A percentile compares a stretch with the other conserved stretches of the same genome.
Evolutionary conservation across 2,329 filamentous ascomycete species (phyloP).

Genomic region (Xylaria multiplex): DNA sequence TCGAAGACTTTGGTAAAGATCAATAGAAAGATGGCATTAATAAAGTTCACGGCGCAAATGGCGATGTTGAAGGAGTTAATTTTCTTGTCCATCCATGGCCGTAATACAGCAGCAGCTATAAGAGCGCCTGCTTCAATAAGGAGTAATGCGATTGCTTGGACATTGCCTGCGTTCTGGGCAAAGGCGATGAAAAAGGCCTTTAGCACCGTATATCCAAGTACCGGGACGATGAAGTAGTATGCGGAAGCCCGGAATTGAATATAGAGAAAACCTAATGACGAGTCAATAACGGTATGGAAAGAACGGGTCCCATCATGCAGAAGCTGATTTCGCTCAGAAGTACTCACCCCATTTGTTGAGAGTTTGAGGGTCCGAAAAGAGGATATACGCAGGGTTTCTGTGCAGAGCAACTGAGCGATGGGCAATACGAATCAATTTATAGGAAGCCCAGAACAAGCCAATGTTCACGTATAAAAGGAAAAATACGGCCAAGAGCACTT

Average conservation of each 20-base stretch:
- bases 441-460: conserved; percentile 85
- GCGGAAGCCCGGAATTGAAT: conserved; percentile 95
- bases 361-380: conserved; percentile 93
- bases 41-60: conserved; percentile 88
- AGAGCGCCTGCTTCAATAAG: conserved; percentile 83
- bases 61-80: conserved; percentile 97
- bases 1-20: conserved; percentile 90
- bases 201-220: conserved; percentile 80
- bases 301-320: neutral
- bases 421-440: conserved; percentile 89
- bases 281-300: conserved; percentile 5
- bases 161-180: conserved; percentile 73
- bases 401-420: conserved; percentile 90
- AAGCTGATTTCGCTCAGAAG: neutral
- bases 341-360: conserved; percentile 83
- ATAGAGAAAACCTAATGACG: conserved; percentile 79
- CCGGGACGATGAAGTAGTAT: conserved; percentile 91
- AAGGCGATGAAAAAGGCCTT: conserved; percentile 92
- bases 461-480: conserved; percentile 84
- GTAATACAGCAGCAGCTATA: conserved; percentile 79
- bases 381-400: conserved; percentile 95
- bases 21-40: conserved; percentile 88
- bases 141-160: conserved; percentile 84
- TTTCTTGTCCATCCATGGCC: conserved; percentile 99
- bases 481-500: conserved; percentile 87